These are phyloP conservation scores for Hyaloscypha hepaticicola DNA, from an alignment of 495 filamentous ascomycete species.

Conservation along the genomic window DNA sequence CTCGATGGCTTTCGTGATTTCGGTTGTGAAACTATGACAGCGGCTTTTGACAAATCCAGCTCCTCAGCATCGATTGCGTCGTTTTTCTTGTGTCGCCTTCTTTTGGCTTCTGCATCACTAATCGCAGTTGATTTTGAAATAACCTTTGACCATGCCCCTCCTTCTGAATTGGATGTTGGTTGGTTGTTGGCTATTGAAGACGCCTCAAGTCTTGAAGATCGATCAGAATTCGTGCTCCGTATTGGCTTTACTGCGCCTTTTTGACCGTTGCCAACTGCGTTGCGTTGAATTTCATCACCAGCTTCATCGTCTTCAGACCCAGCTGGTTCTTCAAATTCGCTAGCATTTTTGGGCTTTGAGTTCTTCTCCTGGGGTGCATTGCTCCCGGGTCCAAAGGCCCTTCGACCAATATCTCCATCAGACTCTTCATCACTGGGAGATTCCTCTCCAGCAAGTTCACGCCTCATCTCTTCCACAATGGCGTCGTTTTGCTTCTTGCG, in stretches of 20 bases:
- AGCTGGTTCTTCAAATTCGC: conserved; percentile 60
- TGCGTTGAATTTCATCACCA: conserved; percentile 25
- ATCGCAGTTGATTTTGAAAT: conserved; percentile 24
- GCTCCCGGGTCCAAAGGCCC: conserved; percentile 57
- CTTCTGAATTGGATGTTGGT: conserved; percentile 16
- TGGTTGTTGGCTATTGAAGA: not conserved
- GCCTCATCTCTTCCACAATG: conserved; percentile 69
- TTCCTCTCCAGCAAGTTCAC: conserved; percentile 63
- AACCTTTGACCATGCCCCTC: conserved; percentile 40
- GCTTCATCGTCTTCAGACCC: conserved; percentile 24
- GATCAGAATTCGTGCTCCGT: conserved; percentile 11
- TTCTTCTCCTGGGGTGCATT: conserved; percentile 27
- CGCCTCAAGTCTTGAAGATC: not conserved
- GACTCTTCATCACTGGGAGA: conserved; percentile 55
- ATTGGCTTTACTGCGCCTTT: not conserved
- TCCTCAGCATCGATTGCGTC: conserved; percentile 32
- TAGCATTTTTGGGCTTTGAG: conserved; percentile 15
- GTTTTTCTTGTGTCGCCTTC: conserved; percentile 38
- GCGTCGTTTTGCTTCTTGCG: conserved; percentile 79
- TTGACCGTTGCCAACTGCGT: conserved; percentile 17
- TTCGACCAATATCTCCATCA: conserved; percentile 56
- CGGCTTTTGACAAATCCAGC: conserved; percentile 42
- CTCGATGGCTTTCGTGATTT: conserved; percentile 20
- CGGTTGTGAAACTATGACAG: conserved; percentile 33
- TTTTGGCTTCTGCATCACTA: conserved; percentile 25